Conservation (phyloP, 495 filamentous ascomycete species). For the Endocarpon pusillum region DNA sequence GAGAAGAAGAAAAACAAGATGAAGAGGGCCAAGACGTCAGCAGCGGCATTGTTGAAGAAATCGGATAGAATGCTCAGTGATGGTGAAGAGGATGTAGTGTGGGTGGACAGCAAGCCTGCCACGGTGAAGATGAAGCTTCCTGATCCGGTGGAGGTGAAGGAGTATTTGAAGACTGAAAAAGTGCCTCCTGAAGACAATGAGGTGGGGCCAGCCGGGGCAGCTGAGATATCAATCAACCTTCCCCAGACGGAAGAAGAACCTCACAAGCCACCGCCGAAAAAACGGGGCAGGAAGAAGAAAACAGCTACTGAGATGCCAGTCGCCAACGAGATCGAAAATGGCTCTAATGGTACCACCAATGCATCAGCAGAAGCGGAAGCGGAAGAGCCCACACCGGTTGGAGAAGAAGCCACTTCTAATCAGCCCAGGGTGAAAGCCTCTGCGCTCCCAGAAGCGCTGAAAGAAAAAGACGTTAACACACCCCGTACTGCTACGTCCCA, state of each 20-base stretch:
- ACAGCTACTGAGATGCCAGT: neutral
- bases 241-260: neutral
- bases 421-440: too few species aligned
- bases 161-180: neutral
- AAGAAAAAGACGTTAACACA: too few species aligned
- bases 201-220: too few species aligned
- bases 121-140: neutral
- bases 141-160: neutral
- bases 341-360: too few species aligned
- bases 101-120: neutral
- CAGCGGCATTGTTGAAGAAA: neutral
- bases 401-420: too few species aligned
- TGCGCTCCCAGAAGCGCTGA: too few species aligned
- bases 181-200: neutral
- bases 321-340: neutral
- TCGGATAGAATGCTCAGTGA: neutral
- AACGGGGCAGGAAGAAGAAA: neutral
- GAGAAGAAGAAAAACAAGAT: neutral
- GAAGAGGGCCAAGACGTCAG: constrained; percentile 1
- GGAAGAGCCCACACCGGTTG: too few species aligned
- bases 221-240: neutral
- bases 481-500: too few species aligned
- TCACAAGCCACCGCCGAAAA: neutral
- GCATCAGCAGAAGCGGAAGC: too few species aligned
- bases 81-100: neutral